These are phyloP conservation scores for Magnaporthiopsis rhizophila DNA, from an alignment of 2,329 filamentous ascomycete genomes.

Conservation along the genomic window DNA sequence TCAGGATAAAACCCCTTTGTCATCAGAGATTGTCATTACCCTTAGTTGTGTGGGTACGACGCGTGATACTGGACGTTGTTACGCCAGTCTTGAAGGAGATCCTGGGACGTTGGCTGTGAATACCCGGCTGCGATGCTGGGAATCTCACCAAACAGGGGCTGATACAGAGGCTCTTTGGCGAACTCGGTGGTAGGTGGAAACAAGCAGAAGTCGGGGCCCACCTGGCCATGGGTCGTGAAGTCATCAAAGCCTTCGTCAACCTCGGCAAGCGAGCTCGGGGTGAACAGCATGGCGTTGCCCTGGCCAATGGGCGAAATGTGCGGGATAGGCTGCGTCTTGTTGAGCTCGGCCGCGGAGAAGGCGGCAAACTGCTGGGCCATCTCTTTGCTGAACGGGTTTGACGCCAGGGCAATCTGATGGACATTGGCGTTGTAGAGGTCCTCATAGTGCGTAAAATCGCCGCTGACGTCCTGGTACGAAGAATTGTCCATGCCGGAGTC, in stretches of 20 bases:
- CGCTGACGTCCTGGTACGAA: constrained; percentile 44
- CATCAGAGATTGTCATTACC: not conserved
- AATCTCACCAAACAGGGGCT: constrained; percentile 41
- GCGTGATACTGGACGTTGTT: constrained; percentile 22
- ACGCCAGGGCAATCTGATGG: constrained; percentile 40
- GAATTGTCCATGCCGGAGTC: constrained; percentile 27
- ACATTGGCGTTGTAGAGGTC: constrained; percentile 54
- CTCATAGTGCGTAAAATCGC: constrained; percentile 54
- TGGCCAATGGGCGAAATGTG: constrained; percentile 65
- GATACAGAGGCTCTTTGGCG: constrained; percentile 32
- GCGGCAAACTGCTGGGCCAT: constrained; percentile 34
- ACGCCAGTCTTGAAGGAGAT: constrained; percentile 39
- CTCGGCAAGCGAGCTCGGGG: constrained; percentile 52
- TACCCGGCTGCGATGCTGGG: constrained; percentile 43
- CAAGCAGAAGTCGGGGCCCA: constrained; percentile 56
- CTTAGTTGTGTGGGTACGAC: constrained; percentile 20
- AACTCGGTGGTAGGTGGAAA: constrained; percentile 35
- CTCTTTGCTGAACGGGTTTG: constrained; percentile 35
- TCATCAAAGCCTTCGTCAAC: constrained; percentile 62
- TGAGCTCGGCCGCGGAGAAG: constrained; percentile 28
- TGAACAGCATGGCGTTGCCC: constrained; percentile 60
- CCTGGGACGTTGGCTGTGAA: constrained; percentile 44
- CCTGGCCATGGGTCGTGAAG: constrained; percentile 29
- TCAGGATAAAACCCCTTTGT: not conserved
- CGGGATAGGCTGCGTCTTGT: constrained; percentile 30